Evolutionary conservation across 2,329 filamentous ascomycete species (phyloP).

Genomic region (Cladosporium sp.): DNA sequence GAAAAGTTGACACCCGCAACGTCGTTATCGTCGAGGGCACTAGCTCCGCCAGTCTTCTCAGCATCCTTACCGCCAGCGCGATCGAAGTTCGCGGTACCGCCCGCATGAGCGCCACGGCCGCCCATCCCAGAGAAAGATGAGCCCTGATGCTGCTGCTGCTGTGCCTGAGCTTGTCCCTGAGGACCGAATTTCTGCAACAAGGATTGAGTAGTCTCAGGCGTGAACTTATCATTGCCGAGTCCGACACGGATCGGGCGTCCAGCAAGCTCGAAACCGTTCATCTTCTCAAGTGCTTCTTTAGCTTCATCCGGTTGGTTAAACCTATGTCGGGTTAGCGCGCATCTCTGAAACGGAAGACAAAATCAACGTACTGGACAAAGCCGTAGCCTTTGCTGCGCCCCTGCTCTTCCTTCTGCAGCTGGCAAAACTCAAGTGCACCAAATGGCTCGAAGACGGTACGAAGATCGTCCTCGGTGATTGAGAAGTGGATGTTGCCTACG

Average conservation of each 20-base stretch:
- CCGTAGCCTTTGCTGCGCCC: constrained; percentile 91
- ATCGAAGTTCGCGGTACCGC: constrained; percentile 72
- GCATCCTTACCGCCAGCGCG: constrained; percentile 82
- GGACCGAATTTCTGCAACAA: constrained; percentile 87
- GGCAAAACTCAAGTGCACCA: constrained; percentile 94
- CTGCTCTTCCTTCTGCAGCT: constrained; percentile 91
- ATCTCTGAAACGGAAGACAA: background rate
- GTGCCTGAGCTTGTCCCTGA: constrained; percentile 43
- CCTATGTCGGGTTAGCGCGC: constrained; percentile 17
- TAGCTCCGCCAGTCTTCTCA: constrained; percentile 79
- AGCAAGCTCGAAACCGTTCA: constrained; percentile 95
- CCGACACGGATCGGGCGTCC: constrained; percentile 96
- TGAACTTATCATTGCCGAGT: constrained; percentile 99
- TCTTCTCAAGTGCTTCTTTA: constrained; percentile 91
- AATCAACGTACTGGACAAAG: constrained; percentile 82
- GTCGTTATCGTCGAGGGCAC: constrained; percentile 93
- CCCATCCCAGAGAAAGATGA: constrained; percentile 87
- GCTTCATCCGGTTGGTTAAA: constrained; percentile 71
- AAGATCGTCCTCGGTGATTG: constrained; percentile 91
- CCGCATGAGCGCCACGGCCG: constrained; percentile 76
- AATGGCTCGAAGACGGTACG: constrained; percentile 97
- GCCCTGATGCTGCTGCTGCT: constrained; percentile 41
- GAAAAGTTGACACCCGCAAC: constrained; percentile 99
- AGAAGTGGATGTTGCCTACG: constrained; percentile 99
- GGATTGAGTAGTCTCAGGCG: constrained; percentile 89